Conservation (phyloP, 2,329 filamentous ascomycete genomes). For the Alternaria alternata region DNA sequence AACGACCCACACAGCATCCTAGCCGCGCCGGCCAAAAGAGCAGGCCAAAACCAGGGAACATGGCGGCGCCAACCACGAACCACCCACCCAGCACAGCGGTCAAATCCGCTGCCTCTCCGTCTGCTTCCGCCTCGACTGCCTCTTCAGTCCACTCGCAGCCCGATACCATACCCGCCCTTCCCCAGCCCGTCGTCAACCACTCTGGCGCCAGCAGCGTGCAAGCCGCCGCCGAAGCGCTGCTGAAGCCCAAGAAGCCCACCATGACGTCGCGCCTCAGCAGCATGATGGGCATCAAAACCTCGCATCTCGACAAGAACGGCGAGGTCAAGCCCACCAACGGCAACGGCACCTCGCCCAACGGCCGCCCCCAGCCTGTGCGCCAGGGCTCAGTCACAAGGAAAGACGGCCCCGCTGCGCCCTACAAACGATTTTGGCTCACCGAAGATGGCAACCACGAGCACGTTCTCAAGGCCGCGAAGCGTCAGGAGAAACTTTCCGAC, state of each 20-base stretch:
- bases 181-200: conserved; percentile 38
- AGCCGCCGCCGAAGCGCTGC: conserved; percentile 43
- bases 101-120: conserved; percentile 43
- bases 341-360: conserved; percentile 37
- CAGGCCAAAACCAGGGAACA: conserved; percentile 28
- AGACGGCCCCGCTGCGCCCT: conserved; percentile 34
- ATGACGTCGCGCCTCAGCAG: conserved; percentile 55
- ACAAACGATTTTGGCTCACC: conserved; percentile 64
- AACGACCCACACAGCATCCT: conserved; percentile 18
- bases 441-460: conserved; percentile 82
- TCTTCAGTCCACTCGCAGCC: conserved; percentile 51
- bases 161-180: conserved; percentile 39
- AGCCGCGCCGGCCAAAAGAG: conserved; percentile 19
- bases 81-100: conserved; percentile 35
- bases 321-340: conserved; percentile 42
- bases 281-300: conserved; percentile 49
- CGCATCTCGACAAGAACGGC: conserved; percentile 37
- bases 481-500: conserved; percentile 93
- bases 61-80: conserved; percentile 45
- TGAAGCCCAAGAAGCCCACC: conserved; percentile 52
- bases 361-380: conserved; percentile 41
- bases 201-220: conserved; percentile 38
- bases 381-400: conserved; percentile 45
- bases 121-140: conserved; percentile 46
- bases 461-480: conserved; percentile 84